phyloP scores from a whole-genome alignment of 345 rosid genomes.

The Acer campestre region DNA sequence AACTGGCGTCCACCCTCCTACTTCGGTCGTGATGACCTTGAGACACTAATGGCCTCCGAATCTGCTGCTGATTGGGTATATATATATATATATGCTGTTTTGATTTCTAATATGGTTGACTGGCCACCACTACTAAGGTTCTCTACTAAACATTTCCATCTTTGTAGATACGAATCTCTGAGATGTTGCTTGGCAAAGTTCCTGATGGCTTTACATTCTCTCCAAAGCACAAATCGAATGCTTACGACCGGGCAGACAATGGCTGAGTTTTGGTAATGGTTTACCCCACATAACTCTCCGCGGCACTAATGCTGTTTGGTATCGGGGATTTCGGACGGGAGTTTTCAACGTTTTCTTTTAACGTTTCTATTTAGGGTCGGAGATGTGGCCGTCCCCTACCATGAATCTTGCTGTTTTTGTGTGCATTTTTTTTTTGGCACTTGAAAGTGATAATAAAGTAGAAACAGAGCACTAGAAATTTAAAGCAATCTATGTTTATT shows the following conservation, averaged over 20 bases:
- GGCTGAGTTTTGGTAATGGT: conserved; percentile 44
- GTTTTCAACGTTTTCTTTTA: neutral
- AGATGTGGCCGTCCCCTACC: too few relatives aligned
- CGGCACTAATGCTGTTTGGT: too few relatives aligned
- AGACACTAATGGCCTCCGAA: conserved; percentile 90
- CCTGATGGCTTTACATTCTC: conserved; percentile 91
- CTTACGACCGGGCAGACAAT: conserved; percentile 87
- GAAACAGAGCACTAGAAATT: too few relatives aligned
- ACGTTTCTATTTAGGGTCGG: too few relatives aligned
- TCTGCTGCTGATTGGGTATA: conserved; percentile 98
- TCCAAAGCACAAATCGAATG: conserved; percentile 91
- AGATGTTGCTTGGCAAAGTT: conserved; percentile 91
- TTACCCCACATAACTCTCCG: too few relatives aligned
- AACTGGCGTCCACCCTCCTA: conserved; percentile 97
- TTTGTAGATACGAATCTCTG: conserved; percentile 78
- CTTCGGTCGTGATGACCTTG: conserved; percentile 94
- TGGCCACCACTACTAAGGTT: neutral
- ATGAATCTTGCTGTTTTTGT: too few relatives aligned
- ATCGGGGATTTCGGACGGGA: neutral
- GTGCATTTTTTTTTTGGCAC: too few relatives aligned
- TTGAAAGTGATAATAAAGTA: too few relatives aligned
- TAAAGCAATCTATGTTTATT: too few relatives aligned
- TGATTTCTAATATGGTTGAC: conserved; percentile 1
- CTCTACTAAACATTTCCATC: neutral
- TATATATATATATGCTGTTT: conserved; percentile 2